Evolutionary conservation across 768 basidiomycete genomes (phyloP).

Genomic region (Auricularia cornea): DNA sequence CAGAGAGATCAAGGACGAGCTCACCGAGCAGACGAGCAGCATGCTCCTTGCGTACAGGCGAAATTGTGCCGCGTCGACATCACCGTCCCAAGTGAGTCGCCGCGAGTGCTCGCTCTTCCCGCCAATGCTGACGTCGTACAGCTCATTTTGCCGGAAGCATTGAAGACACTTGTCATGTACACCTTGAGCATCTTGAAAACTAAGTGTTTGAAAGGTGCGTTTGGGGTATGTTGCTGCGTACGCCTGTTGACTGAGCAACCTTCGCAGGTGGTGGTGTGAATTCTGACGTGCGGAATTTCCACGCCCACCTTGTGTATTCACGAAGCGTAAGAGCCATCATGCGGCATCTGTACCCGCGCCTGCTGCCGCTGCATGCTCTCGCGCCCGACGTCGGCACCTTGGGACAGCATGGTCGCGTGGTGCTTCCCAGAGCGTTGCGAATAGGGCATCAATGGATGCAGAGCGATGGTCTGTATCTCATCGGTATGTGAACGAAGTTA

Average conservation of each 20-base stretch:
- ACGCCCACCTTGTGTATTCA: constrained; percentile 65
- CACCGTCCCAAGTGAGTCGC: constrained; percentile 64
- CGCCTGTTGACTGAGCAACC: no score
- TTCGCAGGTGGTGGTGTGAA: constrained; percentile 71
- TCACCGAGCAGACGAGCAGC: constrained; percentile 77
- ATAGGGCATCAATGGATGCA: constrained; percentile 83
- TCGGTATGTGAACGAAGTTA: constrained; percentile 47
- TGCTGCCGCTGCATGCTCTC: constrained; percentile 84
- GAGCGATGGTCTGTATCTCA: constrained; percentile 82
- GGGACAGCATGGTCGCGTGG: constrained; percentile 23
- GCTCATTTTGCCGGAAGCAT: constrained; percentile 92
- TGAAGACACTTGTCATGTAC: constrained; percentile 77
- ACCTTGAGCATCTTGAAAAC: constrained; percentile 75
- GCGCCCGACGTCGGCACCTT: constrained; percentile 47
- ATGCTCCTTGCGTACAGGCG: constrained; percentile 80
- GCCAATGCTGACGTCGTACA: constrained; percentile 24
- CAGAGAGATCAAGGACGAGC: constrained; percentile 68
- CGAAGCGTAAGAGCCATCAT: constrained; percentile 63
- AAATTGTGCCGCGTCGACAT: constrained; percentile 76
- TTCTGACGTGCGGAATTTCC: constrained; percentile 88
- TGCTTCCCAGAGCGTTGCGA: constrained; percentile 72
- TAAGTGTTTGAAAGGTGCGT: constrained; percentile 84
- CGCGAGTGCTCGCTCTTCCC: not conserved
- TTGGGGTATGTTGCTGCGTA: no score
- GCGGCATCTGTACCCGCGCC: constrained; percentile 76